Percentiles rank a stretch among this genome's conserved stretches.
Evolutionary conservation across 441 rosid species (phyloP).

Genomic region (Gossypium gossypioides): DNA sequence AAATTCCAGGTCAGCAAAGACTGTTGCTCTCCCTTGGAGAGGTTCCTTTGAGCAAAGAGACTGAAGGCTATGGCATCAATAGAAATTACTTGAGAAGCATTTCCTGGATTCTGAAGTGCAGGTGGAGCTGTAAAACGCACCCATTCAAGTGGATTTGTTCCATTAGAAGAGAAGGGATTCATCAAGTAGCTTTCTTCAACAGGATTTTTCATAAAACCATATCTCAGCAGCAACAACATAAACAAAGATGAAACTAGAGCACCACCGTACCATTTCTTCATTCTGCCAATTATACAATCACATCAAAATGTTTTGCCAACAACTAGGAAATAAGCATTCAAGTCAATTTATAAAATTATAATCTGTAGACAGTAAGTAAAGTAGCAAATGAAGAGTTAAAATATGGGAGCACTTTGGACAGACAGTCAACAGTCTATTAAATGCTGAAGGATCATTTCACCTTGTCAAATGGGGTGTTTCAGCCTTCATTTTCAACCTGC

Average conservation of each 20-base stretch:
- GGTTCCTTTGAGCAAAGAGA: constrained; percentile 55
- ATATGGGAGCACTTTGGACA: background rate
- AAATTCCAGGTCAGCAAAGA: constrained; percentile 71
- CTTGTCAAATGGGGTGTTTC: constrained; percentile 6
- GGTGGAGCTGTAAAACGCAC: constrained; percentile 39
- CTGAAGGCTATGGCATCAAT: constrained; percentile 35
- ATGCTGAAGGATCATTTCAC: constrained; percentile 15
- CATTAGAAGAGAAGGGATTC: constrained; percentile 39
- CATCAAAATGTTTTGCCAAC: constrained; percentile 13
- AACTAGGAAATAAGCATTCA: constrained; percentile 4
- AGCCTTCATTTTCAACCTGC: constrained; percentile 14
- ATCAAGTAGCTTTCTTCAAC: constrained; percentile 43
- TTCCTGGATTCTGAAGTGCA: constrained; percentile 42
- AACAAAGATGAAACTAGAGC: constrained; percentile 58
- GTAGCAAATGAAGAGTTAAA: constrained; percentile 6
- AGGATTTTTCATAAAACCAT: constrained; percentile 49
- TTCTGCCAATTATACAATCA: constrained; percentile 27
- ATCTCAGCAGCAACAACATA: constrained; percentile 63
- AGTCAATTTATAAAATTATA: constrained; percentile 8
- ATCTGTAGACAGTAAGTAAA: constrained; percentile 7
- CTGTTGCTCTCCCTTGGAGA: constrained; percentile 50
- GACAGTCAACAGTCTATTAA: background rate
- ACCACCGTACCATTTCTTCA: constrained; percentile 85
- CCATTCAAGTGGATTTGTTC: constrained; percentile 74
- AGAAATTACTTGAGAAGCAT: constrained; percentile 51